Percentiles rank a stretch among this genome's conserved stretches.
Evolutionary conservation across 768 basidiomycete species (phyloP).

Genomic region (Boletus edulis): DNA sequence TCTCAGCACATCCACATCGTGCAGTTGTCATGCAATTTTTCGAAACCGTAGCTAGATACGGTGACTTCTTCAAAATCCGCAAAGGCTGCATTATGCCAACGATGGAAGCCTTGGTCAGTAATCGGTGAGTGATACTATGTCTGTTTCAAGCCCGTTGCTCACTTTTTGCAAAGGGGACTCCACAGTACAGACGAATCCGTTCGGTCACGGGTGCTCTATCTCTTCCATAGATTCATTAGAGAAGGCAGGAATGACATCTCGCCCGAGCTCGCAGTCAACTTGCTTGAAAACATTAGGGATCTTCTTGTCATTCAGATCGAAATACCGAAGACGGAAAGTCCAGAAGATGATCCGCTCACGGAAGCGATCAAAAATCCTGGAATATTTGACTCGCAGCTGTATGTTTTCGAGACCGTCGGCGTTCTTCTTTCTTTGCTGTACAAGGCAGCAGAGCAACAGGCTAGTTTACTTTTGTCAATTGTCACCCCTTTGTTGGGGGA

Average conservation of each 20-base stretch:
- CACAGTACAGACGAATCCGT: conserved; percentile 72
- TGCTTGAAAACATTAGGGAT: conserved; percentile 76
- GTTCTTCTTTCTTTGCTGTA: conserved; percentile 76
- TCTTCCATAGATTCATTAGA: conserved; percentile 90
- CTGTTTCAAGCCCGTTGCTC: not conserved
- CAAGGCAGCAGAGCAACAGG: conserved; percentile 65
- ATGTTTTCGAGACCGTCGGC: conserved; percentile 91
- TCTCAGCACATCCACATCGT: conserved; percentile 80
- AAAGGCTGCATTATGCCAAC: conserved; percentile 86
- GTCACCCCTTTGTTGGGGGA: conserved; percentile 81
- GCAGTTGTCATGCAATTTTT: conserved; percentile 89
- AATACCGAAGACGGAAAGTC: conserved; percentile 73
- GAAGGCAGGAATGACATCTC: conserved; percentile 79
- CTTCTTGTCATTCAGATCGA: conserved; percentile 72
- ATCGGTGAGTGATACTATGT: conserved; percentile 50
- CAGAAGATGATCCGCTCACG: conserved; percentile 68
- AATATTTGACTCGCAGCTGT: conserved; percentile 86
- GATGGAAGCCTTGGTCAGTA: conserved; percentile 84
- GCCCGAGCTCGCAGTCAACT: conserved; percentile 60
- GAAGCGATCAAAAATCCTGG: conserved; percentile 76
- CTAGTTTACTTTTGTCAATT: conserved; percentile 66
- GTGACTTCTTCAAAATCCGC: conserved; percentile 94
- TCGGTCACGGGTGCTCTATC: conserved; percentile 82
- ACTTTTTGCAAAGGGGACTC: conserved; percentile 59
- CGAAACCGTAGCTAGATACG: conserved; percentile 88